These are phyloP conservation scores for Coemansia sp. DNA, from an alignment of 192 early-diverging fungal genomes.

Conservation along the genomic window DNA sequence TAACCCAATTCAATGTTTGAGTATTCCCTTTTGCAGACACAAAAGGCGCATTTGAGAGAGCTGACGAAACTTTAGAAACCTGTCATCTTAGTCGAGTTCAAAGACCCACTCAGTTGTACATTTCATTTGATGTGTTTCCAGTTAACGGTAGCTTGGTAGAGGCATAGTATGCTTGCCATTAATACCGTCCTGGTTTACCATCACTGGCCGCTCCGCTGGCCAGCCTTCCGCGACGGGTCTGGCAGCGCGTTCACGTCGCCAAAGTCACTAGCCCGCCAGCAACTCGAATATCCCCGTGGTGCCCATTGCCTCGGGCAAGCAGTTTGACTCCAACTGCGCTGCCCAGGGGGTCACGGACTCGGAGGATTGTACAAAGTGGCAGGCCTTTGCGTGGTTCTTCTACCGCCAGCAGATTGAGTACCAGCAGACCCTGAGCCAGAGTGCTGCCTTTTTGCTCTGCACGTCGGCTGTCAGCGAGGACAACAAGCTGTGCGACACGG, in stretches of 20 bases:
- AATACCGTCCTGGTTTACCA: conserved; percentile 45
- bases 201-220: conserved; percentile 57
- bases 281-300: conserved; percentile 36
- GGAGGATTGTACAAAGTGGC: conserved; percentile 52
- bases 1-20: too few species aligned
- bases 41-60: too few species aligned
- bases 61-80: too few species aligned
- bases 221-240: conserved; percentile 31
- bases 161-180: conserved; percentile 28
- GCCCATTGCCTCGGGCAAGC: conserved; percentile 39
- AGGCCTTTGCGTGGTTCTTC: conserved; percentile 55
- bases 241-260: conserved; percentile 22
- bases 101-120: too few species aligned
- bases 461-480: conserved; percentile 29
- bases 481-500: conserved; percentile 23
- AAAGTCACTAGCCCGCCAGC: conserved; percentile 3
- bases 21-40: too few species aligned
- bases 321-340: conserved; percentile 44
- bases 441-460: conserved; percentile 45
- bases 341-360: conserved; percentile 29
- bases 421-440: conserved; percentile 55
- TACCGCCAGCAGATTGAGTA: conserved; percentile 55
- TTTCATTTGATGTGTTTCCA: too few species aligned
- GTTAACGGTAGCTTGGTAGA: neutral
- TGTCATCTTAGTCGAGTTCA: too few species aligned